Percentiles rank a stretch among this genome's conserved stretches.
These are phyloP conservation scores for Syzygium aqueum DNA, from an alignment of 345 rosid genomes.

Conservation along the genomic window DNA sequence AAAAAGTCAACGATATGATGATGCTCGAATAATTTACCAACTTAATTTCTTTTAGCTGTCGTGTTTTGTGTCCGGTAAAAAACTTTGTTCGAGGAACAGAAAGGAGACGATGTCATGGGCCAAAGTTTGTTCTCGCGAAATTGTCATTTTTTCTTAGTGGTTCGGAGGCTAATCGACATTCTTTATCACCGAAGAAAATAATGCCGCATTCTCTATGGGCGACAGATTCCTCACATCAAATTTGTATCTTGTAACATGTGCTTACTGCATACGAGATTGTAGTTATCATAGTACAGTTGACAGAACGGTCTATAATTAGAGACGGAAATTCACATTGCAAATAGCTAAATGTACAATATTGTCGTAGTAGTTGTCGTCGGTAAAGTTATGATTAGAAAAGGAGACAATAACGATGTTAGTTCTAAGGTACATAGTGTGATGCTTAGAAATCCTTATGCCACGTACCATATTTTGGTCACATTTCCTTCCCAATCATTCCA, in stretches of 20 bases:
- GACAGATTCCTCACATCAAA: background rate
- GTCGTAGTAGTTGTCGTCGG: background rate
- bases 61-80: background rate
- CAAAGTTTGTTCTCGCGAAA: background rate
- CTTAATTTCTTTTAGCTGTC: background rate
- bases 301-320: background rate
- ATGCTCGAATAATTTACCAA: background rate
- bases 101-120: background rate
- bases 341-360: background rate
- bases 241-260: background rate
- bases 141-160: background rate
- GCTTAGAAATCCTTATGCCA: background rate
- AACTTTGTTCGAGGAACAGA: background rate
- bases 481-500: background rate
- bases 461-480: background rate
- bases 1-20: background rate
- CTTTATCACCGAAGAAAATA: background rate
- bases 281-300: background rate
- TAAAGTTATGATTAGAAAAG: background rate
- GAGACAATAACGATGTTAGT: too few relatives aligned
- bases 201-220: background rate
- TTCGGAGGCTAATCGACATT: background rate
- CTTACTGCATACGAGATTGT: background rate
- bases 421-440: background rate
- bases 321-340: background rate